phyloP scores from a whole-genome alignment of 2,329 filamentous ascomycete genomes.

The Fusarium floridanum region DNA sequence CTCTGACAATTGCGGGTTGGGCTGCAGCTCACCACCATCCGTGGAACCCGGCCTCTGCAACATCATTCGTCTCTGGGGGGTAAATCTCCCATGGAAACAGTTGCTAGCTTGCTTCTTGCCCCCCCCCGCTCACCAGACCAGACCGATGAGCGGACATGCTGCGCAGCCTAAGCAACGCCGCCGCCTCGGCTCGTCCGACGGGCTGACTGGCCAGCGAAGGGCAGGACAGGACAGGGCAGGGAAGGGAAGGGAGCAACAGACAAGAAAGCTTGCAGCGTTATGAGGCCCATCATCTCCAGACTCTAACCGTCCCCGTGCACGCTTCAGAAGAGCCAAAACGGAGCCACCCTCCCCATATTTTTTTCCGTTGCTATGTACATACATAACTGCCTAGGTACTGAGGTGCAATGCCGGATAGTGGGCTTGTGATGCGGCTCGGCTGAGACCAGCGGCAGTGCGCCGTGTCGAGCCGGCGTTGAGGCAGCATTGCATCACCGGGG shows the following conservation, averaged over 20 bases:
- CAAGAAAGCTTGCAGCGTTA: slow-evolving; percentile 5
- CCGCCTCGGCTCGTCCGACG: slow-evolving; percentile 15
- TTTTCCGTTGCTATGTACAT: background rate
- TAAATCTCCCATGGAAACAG: slow-evolving; percentile 34
- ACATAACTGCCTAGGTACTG: too few species aligned
- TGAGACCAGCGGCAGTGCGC: slow-evolving; percentile 31
- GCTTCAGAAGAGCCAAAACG: slow-evolving; percentile 1
- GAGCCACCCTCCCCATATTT: background rate
- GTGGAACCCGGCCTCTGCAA: slow-evolving; percentile 36
- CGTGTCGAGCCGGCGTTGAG: background rate
- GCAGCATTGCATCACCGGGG: background rate
- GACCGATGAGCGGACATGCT: background rate
- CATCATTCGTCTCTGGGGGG: slow-evolving; percentile 40
- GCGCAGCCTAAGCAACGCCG: slow-evolving; percentile 3
- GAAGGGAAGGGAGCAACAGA: slow-evolving; percentile 14
- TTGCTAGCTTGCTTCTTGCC: background rate
- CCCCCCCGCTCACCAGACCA: background rate
- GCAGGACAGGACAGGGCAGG: background rate
- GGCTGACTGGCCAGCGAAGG: slow-evolving; percentile 1
- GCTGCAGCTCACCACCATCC: slow-evolving; percentile 36
- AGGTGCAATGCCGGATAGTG: slow-evolving; percentile 16
- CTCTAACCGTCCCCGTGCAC: slow-evolving; percentile 5
- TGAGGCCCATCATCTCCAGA: slow-evolving; percentile 2
- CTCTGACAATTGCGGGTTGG: slow-evolving; percentile 44
- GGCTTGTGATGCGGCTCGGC: slow-evolving; percentile 33